Conservation (phyloP, 306 rosid genomes). For the cucumber (Cucumis sativus) region Cucumber_9930_V3 NC_026659.2:5565001-5565500, state of each 20-base stretch:
- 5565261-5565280: background rate
- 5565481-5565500: background rate
- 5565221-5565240: background rate
- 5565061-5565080: background rate
- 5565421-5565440: background rate
- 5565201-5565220: background rate
- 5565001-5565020: background rate
- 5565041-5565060: background rate
- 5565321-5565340: background rate
- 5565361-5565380: background rate
- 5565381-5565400: background rate
- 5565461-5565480: background rate
- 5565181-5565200: background rate
- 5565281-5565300: background rate
- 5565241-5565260: background rate
- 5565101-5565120: background rate
- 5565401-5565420: background rate
- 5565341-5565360: background rate
- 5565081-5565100: background rate
- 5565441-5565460: background rate
- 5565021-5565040: background rate
- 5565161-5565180: background rate
- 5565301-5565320: background rate
- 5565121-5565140: background rate
- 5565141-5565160: background rate